Conservation (phyloP, 2,329 filamentous ascomycete genomes). For the Fusarium albosuccineum region DNA sequence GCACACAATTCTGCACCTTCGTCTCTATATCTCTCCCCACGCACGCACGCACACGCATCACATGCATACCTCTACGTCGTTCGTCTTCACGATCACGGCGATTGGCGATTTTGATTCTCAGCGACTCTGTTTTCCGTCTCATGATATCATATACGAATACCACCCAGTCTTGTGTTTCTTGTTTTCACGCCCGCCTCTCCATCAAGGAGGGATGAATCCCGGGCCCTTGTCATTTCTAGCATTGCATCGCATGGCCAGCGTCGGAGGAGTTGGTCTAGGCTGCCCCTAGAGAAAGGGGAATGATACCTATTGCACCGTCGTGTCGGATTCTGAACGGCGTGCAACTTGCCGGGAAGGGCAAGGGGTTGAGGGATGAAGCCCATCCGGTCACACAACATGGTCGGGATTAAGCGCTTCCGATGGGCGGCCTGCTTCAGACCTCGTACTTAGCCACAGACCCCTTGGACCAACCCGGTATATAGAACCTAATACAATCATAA, state of each 20-base stretch:
- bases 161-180: constrained; percentile 9
- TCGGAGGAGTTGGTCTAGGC: constrained; percentile 23
- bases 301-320: constrained; percentile 9
- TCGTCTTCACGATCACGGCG: constrained; percentile 17
- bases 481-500: constrained; percentile 34
- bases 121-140: constrained; percentile 9
- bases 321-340: constrained; percentile 15
- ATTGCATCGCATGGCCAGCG: constrained; percentile 22
- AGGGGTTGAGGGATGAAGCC: constrained; percentile 1
- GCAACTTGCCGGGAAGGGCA: constrained; percentile 12
- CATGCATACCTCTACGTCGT: constrained; percentile 25
- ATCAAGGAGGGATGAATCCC: constrained; percentile 7
- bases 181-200: constrained; percentile 9
- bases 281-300: not conserved
- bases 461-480: constrained; percentile 8
- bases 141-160: constrained; percentile 35
- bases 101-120: constrained; percentile 9
- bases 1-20: constrained; percentile 10
- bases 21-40: constrained; percentile 11
- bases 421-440: constrained; percentile 5
- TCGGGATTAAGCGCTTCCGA: constrained; percentile 5
- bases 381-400: not conserved
- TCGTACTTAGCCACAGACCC: not conserved
- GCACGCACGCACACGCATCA: constrained; percentile 10
- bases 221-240: constrained; percentile 12